Evolutionary conservation across 2,329 filamentous ascomycete genomes (phyloP).

Genomic region (Cladosporium sp.): DNA sequence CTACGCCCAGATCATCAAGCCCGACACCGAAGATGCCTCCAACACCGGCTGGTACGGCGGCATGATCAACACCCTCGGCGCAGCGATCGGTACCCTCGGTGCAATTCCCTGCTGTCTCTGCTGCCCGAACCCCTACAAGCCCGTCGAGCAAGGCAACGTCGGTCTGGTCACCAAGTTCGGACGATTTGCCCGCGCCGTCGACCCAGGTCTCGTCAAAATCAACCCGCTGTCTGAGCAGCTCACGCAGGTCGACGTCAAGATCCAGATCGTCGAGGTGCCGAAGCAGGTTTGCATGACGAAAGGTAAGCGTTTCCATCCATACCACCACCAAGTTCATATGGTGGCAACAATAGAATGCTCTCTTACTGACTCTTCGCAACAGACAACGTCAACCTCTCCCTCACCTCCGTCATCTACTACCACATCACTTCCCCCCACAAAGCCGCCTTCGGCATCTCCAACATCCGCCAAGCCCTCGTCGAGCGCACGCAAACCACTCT

Average conservation of each 20-base stretch:
- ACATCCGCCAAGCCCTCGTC: constrained; percentile 91
- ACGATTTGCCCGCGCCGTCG: constrained; percentile 88
- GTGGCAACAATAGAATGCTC: not conserved
- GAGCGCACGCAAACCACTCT: constrained; percentile 98
- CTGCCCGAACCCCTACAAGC: constrained; percentile 95
- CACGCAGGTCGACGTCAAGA: constrained; percentile 95
- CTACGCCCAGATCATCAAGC: constrained; percentile 58
- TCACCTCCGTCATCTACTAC: constrained; percentile 99
- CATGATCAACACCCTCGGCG: constrained; percentile 77
- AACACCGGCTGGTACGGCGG: constrained; percentile 74
- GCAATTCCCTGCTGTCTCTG: constrained; percentile 86
- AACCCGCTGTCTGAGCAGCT: constrained; percentile 90
- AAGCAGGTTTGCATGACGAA: constrained; percentile 99
- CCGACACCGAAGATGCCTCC: constrained; percentile 59
- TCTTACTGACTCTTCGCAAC: not conserved
- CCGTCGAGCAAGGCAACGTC: constrained; percentile 82
- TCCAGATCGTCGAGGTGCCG: constrained; percentile 95
- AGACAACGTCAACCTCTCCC: constrained; percentile 89
- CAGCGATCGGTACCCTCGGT: constrained; percentile 70
- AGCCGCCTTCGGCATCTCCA: constrained; percentile 91
- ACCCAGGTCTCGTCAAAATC: constrained; percentile 94
- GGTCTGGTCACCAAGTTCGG: constrained; percentile 95
- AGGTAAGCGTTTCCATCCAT: constrained; percentile 17
- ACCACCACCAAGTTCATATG: not conserved
- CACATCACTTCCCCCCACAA: constrained; percentile 94